Conservation (phyloP, 1,284 basidiomycete genomes). For the Apiotrichum brassicae region DNA sequence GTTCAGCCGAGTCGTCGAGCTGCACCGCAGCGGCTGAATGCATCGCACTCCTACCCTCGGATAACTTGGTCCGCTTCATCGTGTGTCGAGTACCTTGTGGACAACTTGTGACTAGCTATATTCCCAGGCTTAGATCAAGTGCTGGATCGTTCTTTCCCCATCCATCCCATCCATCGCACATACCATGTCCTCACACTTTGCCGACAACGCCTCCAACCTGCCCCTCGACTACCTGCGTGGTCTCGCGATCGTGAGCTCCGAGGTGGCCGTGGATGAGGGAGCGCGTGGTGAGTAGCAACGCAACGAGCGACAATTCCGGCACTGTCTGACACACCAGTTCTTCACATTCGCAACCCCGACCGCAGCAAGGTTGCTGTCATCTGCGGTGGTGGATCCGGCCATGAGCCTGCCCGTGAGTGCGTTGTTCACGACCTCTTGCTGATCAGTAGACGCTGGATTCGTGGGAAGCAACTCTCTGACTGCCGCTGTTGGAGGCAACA, state of each 20-base stretch:
- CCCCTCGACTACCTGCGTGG: constrained; percentile 70
- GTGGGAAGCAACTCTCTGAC: constrained; percentile 70
- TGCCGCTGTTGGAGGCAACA: constrained; percentile 78
- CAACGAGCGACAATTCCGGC: no score
- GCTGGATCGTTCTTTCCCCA: no score
- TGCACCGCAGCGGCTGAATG: no score
- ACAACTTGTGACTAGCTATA: no score
- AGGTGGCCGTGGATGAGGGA: constrained; percentile 57
- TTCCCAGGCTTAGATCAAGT: no score
- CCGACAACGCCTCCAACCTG: constrained; percentile 61
- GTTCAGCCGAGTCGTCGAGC: no score
- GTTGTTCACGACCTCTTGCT: not conserved
- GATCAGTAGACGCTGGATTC: constrained; percentile 59
- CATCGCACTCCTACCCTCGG: no score
- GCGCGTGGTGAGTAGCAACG: constrained; percentile 12
- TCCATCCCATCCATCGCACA: no score
- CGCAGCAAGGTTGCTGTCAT: constrained; percentile 69
- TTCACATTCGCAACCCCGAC: constrained; percentile 57
- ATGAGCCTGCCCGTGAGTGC: constrained; percentile 63
- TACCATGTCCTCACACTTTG: constrained; percentile 53
- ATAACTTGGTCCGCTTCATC: no score
- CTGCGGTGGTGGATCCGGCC: constrained; percentile 84
- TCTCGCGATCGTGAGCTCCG: constrained; percentile 61
- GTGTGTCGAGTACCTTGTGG: no score
- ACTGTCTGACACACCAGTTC: constrained; percentile 17